Evolutionary conservation across 2,329 filamentous ascomycete genomes (phyloP).

Genomic region (Phoma sp.): DNA sequence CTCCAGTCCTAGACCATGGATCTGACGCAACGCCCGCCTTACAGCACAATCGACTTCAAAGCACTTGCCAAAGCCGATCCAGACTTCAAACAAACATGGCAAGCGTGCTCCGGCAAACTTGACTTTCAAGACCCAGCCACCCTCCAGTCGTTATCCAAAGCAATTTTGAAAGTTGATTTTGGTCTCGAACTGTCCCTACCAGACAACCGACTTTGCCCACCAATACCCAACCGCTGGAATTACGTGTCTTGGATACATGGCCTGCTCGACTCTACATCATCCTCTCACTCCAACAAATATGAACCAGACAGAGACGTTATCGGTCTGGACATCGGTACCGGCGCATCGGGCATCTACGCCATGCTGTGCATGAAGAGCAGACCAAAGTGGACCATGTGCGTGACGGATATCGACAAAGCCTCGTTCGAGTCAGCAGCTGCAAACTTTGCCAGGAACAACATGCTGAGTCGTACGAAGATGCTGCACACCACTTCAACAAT

Average conservation of each 20-base stretch:
- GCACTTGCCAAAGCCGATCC: slow-evolving; percentile 64
- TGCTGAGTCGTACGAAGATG: slow-evolving; percentile 70
- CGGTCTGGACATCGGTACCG: slow-evolving; percentile 88
- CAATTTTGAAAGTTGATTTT: slow-evolving; percentile 78
- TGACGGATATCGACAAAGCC: slow-evolving; percentile 74
- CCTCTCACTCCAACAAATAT: slow-evolving; percentile 55
- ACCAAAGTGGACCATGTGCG: slow-evolving; percentile 64
- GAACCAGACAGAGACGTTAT: slow-evolving; percentile 60
- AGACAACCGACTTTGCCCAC: slow-evolving; percentile 81
- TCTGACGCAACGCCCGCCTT: slow-evolving; percentile 46
- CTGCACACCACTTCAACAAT: slow-evolving; percentile 60
- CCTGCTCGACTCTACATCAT: slow-evolving; percentile 73
- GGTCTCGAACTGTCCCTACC: slow-evolving; percentile 73
- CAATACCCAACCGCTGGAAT: slow-evolving; percentile 76
- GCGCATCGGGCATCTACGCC: slow-evolving; percentile 90
- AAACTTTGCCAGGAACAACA: slow-evolving; percentile 71
- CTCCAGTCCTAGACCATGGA: slow-evolving; percentile 20
- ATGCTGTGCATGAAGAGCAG: slow-evolving; percentile 76
- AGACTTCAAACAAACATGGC: slow-evolving; percentile 63
- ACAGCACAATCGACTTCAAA: slow-evolving; percentile 67
- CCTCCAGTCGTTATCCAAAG: slow-evolving; percentile 78
- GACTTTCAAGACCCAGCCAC: slow-evolving; percentile 82
- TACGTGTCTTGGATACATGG: slow-evolving; percentile 90
- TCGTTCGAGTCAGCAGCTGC: slow-evolving; percentile 69
- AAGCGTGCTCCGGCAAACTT: slow-evolving; percentile 62